Evolutionary conservation across 1,139 yeast genomes (phyloP).

Genomic region (Blastobotrys raffinosifermentans): DNA sequence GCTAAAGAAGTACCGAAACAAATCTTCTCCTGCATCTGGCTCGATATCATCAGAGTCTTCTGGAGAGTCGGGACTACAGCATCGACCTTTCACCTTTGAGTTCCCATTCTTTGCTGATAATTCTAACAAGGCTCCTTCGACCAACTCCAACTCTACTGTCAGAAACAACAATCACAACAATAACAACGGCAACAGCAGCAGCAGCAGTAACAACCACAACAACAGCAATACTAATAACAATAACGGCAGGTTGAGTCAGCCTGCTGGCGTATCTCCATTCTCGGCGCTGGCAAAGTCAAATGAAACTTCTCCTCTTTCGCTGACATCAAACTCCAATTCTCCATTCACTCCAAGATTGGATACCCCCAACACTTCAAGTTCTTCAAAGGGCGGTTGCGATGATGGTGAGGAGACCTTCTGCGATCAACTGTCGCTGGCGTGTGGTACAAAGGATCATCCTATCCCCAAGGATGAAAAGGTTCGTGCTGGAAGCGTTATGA

Average conservation of each 20-base stretch:
- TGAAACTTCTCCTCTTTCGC: conserved; percentile 8
- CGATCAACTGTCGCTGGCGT: conserved; percentile 65
- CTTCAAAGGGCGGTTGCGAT: not conserved
- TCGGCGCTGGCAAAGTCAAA: conserved; percentile 9
- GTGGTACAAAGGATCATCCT: conserved; percentile 63
- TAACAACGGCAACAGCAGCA: too few species aligned
- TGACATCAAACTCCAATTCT: conserved; percentile 9
- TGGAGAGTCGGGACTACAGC: conserved; percentile 3
- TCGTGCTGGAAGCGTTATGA: not conserved
- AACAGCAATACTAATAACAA: conserved; percentile 3
- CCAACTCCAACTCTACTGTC: too few species aligned
- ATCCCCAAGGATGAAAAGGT: conserved; percentile 43
- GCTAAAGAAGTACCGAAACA: conserved; percentile 46
- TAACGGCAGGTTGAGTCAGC: not conserved
- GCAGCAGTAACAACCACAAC: too few species aligned
- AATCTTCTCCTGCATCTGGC: conserved; percentile 1
- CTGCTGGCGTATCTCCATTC: conserved; percentile 9
- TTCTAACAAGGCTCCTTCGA: conserved; percentile 1
- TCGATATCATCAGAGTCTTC: conserved; percentile 3
- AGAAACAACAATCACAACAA: conserved; percentile 1
- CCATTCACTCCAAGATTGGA: conserved; percentile 12
- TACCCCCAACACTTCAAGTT: conserved; percentile 4
- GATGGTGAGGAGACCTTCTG: conserved; percentile 46
- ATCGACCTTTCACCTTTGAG: conserved; percentile 34
- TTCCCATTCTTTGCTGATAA: conserved; percentile 34